Base-by-base conservation (phyloP, 257 asterid species). In the Dorcoceras hygrometricum region DNA sequence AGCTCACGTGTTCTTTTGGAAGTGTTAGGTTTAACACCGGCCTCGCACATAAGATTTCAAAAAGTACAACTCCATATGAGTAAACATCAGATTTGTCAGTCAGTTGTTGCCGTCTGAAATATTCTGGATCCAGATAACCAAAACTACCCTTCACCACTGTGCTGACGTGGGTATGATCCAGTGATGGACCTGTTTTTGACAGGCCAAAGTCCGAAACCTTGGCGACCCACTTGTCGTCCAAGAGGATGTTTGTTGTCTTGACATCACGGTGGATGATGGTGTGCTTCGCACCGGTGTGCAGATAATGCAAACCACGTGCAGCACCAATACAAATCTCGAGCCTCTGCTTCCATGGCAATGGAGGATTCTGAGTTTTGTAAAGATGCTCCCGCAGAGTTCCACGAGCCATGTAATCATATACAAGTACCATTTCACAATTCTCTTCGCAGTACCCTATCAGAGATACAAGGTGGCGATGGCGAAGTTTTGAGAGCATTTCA, bases 301-400 rank as follows among this genome's bases (percentile, higher is more conserved):
- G 83, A 63, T 81, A 78, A 62, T 81, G 83, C 69, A 78, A 25
- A 2, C 83, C 86, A 5, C 73, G 74, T 8, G 83, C 81, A 2
- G 83, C 81, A 7, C 81, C 83, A 3, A 78, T 73, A 71, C 79
- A 75, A 43, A 76, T 76, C 81, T 71, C 72, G 16, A 80, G 85
- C 67, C 85, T 68, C 59, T 78, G 75, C 76, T 71, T 81, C 83
- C 85, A 80, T 1, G 76, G 70, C 67, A 79, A 14, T 9, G 78
- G 76, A 6, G 74, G 78, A 36, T 53, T 71, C 19, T 63, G 68
- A 31, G 74, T 63, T 61, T 56, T 65, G 68, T 78, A 78, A 24
- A 81, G 81, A 72, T 81, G 86, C 50, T 81, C 86, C 4, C 86
- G 79, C 5, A 81, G 81, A 23, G 83, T 78, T 23, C 86, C 86